Base-by-base conservation (phyloP, 2,329 filamentous ascomycete genomes). In the Madurella mycetomatis region DNA sequence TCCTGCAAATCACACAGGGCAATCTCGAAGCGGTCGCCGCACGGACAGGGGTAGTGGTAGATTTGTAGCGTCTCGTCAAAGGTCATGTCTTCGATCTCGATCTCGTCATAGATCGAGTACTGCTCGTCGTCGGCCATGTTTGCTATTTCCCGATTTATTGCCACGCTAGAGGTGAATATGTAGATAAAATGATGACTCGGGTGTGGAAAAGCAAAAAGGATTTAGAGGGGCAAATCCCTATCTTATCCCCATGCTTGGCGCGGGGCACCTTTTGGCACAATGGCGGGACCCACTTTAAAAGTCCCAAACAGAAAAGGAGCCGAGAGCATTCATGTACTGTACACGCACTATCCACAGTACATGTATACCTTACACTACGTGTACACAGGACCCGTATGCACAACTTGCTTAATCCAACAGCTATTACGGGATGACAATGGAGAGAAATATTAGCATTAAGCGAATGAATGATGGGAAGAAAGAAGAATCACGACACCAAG, bases 21-120 rank as follows among this genome's bases (percentile, higher is more conserved):
- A 67, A 94, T 96, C 75, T 96, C 89, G 75, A 99, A 99, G 56
- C 89, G 84, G 75, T 99, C 94, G 76, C 94, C 94, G 73, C 94
- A 99, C 1, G 94, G 94, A 70, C 94, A 99, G 13, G 94, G 94
- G 71, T 95, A 96, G 74, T 92, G 88, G 76, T 96, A 99, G 64
- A 96, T 86, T 70, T 96, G 87, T 41, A 91, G 81, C 4, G 80
- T 78, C 45, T 84, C 76, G 72, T 96, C 91, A 70, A 83, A 96
- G 66, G 88, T 94, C 91, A 96, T 95, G 73, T 99, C 94, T 72
- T 97, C 92, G 76, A 97, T 96, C 71, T 97, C 92, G 72, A 97
- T 92, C 73, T 96, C 92, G 68, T 97, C 92, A 77, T 96, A 97
- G 70, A 96, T 89, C 63, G 87, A 84, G 54, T 87, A 72, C 34